Conservation (phyloP, 805 yeast species). For the Candida sonorensis region DNA sequence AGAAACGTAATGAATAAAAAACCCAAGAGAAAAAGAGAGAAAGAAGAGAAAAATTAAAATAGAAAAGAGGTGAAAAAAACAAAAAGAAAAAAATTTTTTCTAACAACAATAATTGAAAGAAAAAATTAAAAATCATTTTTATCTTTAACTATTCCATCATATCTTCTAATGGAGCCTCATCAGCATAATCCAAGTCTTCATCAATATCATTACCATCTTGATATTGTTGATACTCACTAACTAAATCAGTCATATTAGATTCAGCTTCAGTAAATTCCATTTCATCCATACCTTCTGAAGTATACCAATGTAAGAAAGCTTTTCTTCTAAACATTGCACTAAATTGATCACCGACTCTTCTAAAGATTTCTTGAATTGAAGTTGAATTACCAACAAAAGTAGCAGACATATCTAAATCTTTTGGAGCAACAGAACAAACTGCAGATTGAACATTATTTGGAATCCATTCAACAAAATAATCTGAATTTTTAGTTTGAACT, state of each 20-base stretch:
- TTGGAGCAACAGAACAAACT: conserved; percentile 86
- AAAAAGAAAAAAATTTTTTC: background rate
- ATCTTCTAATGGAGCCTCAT: conserved; percentile 56
- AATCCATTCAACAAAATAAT: conserved; percentile 91
- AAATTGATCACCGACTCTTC: conserved; percentile 85
- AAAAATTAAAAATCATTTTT: background rate
- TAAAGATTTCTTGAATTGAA: conserved; percentile 84
- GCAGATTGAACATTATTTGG: conserved; percentile 94
- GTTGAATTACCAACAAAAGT: conserved; percentile 93
- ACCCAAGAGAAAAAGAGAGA: background rate
- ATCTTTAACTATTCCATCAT: conserved; percentile 24
- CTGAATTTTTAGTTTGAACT: conserved; percentile 74
- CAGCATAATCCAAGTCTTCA: conserved; percentile 64
- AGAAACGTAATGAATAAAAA: background rate
- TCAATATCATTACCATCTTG: conserved; percentile 78
- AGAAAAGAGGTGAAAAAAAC: background rate
- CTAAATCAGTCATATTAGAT: conserved; percentile 82
- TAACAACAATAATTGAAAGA: background rate
- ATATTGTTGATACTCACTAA: conserved; percentile 86
- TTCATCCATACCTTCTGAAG: conserved; percentile 94
- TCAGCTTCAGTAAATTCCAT: conserved; percentile 92
- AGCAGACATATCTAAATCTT: conserved; percentile 80
- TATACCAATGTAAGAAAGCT: conserved; percentile 96
- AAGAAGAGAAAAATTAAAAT: background rate
- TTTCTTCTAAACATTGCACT: conserved; percentile 88